Percentiles rank a stretch among this genome's conserved stretches.
phyloP scores from a whole-genome alignment of 2,329 filamentous ascomycete species.

The Trichophyton simii region DNA sequence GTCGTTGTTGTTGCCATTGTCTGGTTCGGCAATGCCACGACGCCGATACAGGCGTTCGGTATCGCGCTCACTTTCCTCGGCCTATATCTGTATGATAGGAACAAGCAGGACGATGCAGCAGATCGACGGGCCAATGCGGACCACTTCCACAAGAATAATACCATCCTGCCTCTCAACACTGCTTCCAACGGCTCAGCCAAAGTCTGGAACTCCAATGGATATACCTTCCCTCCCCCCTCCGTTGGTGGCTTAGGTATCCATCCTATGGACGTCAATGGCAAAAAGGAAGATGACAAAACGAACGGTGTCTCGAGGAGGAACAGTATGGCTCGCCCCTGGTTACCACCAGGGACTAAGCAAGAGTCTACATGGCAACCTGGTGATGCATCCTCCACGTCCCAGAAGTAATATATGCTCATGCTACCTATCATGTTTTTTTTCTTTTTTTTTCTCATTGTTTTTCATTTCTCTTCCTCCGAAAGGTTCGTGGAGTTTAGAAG shows the following conservation, averaged over 20 bases:
- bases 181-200: conserved; percentile 27
- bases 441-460: not conserved
- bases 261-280: conserved; percentile 13
- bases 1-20: conserved; percentile 90
- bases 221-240: conserved; percentile 21
- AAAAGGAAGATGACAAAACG: conserved; percentile 36
- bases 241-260: conserved; percentile 8
- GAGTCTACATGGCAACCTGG: conserved; percentile 65
- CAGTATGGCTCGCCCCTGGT: conserved; percentile 41
- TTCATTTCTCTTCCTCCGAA: not conserved
- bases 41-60: conserved; percentile 65
- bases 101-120: conserved; percentile 73
- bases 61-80: conserved; percentile 84
- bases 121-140: conserved; percentile 59
- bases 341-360: conserved; percentile 69
- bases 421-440: not conserved
- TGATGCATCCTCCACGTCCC: conserved; percentile 25
- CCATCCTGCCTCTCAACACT: conserved; percentile 54
- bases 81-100: conserved; percentile 90
- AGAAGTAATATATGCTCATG: conserved; percentile 1
- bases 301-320: conserved; percentile 30
- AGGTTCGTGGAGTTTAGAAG: not conserved
- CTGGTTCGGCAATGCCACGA: conserved; percentile 91
- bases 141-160: conserved; percentile 49
- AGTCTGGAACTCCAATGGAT: conserved; percentile 27